Evolutionary conservation across 2,329 filamentous ascomycete species (phyloP).

Genomic region (Fusarium dlaminii): DNA sequence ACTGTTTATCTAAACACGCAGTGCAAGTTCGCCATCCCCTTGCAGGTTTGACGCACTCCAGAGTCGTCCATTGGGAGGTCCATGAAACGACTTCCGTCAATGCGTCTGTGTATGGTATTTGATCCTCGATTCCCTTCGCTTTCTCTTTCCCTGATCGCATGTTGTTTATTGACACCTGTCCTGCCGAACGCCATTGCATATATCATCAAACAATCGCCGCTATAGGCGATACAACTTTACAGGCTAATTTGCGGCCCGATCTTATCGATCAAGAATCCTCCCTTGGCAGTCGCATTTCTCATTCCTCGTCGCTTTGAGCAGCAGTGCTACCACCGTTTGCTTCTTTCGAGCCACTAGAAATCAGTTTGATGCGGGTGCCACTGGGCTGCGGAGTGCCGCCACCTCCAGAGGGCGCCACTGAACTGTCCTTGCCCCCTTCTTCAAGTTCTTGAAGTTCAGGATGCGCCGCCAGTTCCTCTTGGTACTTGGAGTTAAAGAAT

Average conservation of each 20-base stretch:
- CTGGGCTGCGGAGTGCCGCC: conserved; percentile 73
- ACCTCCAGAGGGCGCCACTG: conserved; percentile 62
- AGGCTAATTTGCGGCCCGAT: conserved; percentile 9
- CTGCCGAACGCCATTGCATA: conserved; percentile 45
- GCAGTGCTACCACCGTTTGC: conserved; percentile 52
- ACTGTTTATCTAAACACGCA: conserved; percentile 46
- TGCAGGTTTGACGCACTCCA: conserved; percentile 30
- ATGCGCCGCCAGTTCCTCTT: conserved; percentile 63
- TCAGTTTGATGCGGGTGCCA: conserved; percentile 76
- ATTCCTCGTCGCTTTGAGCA: conserved; percentile 65
- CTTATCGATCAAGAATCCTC: neutral
- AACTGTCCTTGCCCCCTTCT: conserved; percentile 52
- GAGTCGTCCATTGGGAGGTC: conserved; percentile 13
- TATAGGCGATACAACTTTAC: conserved; percentile 25
- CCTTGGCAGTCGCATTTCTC: conserved; percentile 23
- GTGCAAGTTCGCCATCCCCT: conserved; percentile 32
- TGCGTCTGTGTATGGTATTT: conserved; percentile 44
- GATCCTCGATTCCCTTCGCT: conserved; percentile 30
- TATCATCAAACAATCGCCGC: conserved; percentile 44
- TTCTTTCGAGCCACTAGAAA: conserved; percentile 52
- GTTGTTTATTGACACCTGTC: conserved; percentile 38
- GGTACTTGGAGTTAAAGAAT: conserved; percentile 64
- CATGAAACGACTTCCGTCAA: conserved; percentile 16
- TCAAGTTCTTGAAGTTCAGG: conserved; percentile 67
- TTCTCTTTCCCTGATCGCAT: conserved; percentile 41